phyloP scores from a whole-genome alignment of 2,329 filamentous ascomycete species.

The Fusarium sp. region DNA sequence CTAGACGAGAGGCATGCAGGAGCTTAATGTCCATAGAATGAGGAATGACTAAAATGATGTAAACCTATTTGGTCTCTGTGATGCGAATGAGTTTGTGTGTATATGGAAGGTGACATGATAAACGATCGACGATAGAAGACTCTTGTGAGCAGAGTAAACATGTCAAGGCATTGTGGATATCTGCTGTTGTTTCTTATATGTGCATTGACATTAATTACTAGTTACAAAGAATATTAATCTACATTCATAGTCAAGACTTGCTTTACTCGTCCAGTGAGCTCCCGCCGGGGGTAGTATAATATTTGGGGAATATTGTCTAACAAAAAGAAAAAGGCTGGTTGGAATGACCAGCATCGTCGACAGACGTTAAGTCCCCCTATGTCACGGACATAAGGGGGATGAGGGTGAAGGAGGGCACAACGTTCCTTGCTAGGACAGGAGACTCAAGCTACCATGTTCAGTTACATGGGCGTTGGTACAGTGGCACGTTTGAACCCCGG shows the following conservation, averaged over 20 bases:
- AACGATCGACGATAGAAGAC: neutral
- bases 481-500: neutral
- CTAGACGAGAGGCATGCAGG: conserved; percentile 25
- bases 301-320: conserved; percentile 1
- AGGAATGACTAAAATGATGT: conserved; percentile 40
- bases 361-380: conserved; percentile 26
- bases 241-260: conserved; percentile 12
- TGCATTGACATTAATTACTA: conserved; percentile 31
- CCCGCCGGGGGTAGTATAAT: conserved; percentile 22
- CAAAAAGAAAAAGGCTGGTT: conserved; percentile 9
- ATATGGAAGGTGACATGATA: neutral
- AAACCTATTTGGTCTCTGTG: neutral
- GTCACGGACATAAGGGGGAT: conserved; percentile 26
- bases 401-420: neutral
- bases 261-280: conserved; percentile 9
- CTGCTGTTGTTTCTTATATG: neutral
- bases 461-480: neutral
- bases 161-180: conserved; percentile 1
- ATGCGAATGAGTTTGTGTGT: neutral
- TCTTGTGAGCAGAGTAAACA: neutral
- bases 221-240: conserved; percentile 35
- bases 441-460: neutral
- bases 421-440: neutral
- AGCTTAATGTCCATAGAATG: conserved; percentile 42
- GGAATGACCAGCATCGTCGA: conserved; percentile 32